Conservation (phyloP, 306 rosid genomes). For the Castanea sativa region DNA sequence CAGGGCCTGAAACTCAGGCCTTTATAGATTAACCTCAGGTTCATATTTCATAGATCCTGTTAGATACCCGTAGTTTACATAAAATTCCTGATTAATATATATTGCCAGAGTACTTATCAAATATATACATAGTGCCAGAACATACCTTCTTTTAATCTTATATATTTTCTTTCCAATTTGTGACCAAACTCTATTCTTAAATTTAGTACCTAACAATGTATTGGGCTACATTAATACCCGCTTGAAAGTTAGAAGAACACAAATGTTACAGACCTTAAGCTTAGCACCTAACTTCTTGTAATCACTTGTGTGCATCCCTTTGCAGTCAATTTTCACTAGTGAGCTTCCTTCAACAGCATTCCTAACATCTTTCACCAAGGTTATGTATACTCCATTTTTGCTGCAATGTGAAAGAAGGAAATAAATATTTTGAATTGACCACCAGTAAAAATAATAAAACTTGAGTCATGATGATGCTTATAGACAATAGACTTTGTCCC, state of each 20-base stretch:
- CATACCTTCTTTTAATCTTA: background rate
- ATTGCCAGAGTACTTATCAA: background rate
- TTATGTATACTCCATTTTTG: conserved; percentile 82
- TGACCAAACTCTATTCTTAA: background rate
- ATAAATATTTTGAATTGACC: conserved; percentile 17
- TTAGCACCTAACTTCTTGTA: conserved; percentile 95
- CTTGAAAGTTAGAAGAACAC: conserved; percentile 1
- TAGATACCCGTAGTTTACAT: background rate
- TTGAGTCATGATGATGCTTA: background rate
- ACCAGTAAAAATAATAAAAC: conserved; percentile 1
- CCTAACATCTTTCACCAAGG: conserved; percentile 73
- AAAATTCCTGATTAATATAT: background rate
- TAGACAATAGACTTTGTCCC: conserved; percentile 8
- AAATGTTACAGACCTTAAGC: conserved; percentile 62
- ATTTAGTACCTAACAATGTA: background rate
- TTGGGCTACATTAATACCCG: background rate
- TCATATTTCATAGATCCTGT: background rate
- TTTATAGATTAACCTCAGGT: background rate
- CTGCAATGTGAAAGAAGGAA: conserved; percentile 41
- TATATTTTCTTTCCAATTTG: background rate
- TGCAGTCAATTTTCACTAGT: conserved; percentile 80
- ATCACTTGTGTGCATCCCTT: conserved; percentile 87
- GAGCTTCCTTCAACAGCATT: conserved; percentile 91
- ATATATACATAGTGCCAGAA: background rate
- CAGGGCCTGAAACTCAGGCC: background rate